Base-by-base conservation (phyloP, 495 filamentous ascomycete genomes). In the Astrocystis sublimbata region DNA sequence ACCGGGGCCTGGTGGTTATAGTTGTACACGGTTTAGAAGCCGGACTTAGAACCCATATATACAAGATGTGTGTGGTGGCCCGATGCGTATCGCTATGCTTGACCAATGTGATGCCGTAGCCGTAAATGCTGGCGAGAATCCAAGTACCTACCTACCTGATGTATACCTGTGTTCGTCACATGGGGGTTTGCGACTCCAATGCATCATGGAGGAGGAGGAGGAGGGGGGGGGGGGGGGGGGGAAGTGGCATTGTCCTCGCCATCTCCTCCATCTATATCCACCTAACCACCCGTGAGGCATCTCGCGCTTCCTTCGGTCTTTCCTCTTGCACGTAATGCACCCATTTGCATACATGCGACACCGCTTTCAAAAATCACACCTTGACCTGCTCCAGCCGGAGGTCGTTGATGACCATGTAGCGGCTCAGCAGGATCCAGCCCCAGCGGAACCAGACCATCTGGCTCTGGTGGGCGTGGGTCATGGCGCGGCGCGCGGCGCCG, bases 401-500 rank as follows among this genome's bases (percentile, higher is more conserved):
- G 75, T 97, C 93, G 78, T 98, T 98, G 2, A 98, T 83, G 62
- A 90, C 84, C 94, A 98, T 98, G 77, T 98, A 98, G 61, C 94
- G 79, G 61, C 92, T 92, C 58, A 96, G 66, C 5, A 83, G 81
- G 68, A 98, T 96, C 94, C 94, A 98, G 0, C 92, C 92, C 86
- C 92, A 98, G 9, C 94, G 84, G 71, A 98, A 98, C 94, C 94
- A 98, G 38, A 89, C 82, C 94, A 98, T 98, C 83, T 98, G 94
- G 75, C 93, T 97, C 79, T 85, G 79, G 76, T 98, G 94, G 9
- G 87, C 92, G 49, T 81, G 78, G 0, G 88, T 89, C 94, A 98
- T 98, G 17, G 94, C 94, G 45, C 76, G 79, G 78, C 91, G 88
- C 45, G 90, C 94, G 26, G 73, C 68, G 0, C 65, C 69, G 62